Percentiles rank a stretch among this genome's conserved stretches.
Conservation (phyloP, 805 yeast species). For the Pichia paraexigua region DNA sequence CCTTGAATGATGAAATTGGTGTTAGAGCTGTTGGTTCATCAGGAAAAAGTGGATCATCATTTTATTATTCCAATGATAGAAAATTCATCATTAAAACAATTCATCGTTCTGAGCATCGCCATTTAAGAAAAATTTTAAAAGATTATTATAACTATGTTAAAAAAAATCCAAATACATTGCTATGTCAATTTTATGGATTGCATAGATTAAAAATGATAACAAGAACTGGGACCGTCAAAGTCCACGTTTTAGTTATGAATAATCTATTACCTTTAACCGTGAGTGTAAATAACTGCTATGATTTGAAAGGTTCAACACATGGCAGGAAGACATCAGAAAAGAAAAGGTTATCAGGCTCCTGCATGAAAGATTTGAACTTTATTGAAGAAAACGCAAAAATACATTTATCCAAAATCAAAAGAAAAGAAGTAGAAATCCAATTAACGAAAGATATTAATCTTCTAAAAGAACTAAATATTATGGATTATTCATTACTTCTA, state of each 20-base stretch:
- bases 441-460: slow-evolving; percentile 67
- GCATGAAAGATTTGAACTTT: slow-evolving; percentile 87
- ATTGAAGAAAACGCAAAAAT: slow-evolving; percentile 55
- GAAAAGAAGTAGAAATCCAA: slow-evolving; percentile 55
- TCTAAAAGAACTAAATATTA: slow-evolving; percentile 67
- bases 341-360: slow-evolving; percentile 30
- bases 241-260: slow-evolving; percentile 94
- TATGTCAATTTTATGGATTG: slow-evolving; percentile 94
- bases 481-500: slow-evolving; percentile 89
- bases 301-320: slow-evolving; percentile 86
- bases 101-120: slow-evolving; percentile 86
- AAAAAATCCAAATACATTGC: slow-evolving; percentile 75
- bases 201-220: slow-evolving; percentile 88
- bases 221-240: slow-evolving; percentile 48
- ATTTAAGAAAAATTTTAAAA: slow-evolving; percentile 61
- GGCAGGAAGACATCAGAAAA: slow-evolving; percentile 54
- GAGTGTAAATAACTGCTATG: slow-evolving; percentile 78
- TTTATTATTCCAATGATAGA: slow-evolving; percentile 90
- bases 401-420: slow-evolving; percentile 68
- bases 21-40: slow-evolving; percentile 90
- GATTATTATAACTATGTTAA: slow-evolving; percentile 77
- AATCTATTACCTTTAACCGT: slow-evolving; percentile 91
- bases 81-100: slow-evolving; percentile 93
- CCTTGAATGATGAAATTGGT: slow-evolving; percentile 87
- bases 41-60: slow-evolving; percentile 94